A percentile compares a stretch with the other conserved stretches of the same genome.
Evolutionary conservation across 2,329 filamentous ascomycete genomes (phyloP).

Genomic region (Penicillium sp.): DNA sequence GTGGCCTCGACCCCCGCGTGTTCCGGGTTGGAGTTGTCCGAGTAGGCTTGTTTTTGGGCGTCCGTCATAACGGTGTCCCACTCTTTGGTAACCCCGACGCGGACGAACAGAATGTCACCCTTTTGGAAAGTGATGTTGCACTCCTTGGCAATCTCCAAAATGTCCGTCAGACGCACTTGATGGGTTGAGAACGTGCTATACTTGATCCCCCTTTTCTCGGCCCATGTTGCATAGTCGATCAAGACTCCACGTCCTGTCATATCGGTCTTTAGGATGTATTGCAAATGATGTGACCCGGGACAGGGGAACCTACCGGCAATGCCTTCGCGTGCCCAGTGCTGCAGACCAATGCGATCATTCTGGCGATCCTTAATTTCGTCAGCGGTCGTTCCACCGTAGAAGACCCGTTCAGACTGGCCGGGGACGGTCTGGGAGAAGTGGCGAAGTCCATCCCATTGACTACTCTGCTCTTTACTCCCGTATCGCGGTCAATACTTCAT

Average conservation of each 20-base stretch:
- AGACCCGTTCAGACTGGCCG: conserved; percentile 38
- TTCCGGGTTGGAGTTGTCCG: conserved; percentile 38
- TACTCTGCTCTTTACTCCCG: conserved; percentile 41
- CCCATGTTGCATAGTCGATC: conserved; percentile 49
- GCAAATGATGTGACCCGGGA: background rate
- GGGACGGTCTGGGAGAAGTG: conserved; percentile 47
- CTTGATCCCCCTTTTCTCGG: conserved; percentile 37
- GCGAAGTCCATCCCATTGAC: conserved; percentile 51
- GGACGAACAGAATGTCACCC: conserved; percentile 53
- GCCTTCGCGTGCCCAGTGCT: conserved; percentile 48
- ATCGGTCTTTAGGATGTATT: background rate
- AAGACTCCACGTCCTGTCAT: conserved; percentile 49
- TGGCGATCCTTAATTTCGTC: conserved; percentile 45
- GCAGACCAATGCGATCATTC: conserved; percentile 46
- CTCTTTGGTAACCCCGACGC: conserved; percentile 41
- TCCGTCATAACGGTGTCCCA: conserved; percentile 40
- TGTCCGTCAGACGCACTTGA: conserved; percentile 34
- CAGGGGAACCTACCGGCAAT: conserved; percentile 35
- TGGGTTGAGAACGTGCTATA: conserved; percentile 43
- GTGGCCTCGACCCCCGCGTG: conserved; percentile 50
- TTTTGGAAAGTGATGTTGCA: conserved; percentile 44
- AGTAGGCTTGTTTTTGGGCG: conserved; percentile 29
- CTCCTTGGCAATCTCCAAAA: conserved; percentile 41
- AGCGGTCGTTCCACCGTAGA: conserved; percentile 48
- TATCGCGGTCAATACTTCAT: background rate